Conservation (phyloP, 768 basidiomycete genomes). For the Mycena floridula region DNA sequence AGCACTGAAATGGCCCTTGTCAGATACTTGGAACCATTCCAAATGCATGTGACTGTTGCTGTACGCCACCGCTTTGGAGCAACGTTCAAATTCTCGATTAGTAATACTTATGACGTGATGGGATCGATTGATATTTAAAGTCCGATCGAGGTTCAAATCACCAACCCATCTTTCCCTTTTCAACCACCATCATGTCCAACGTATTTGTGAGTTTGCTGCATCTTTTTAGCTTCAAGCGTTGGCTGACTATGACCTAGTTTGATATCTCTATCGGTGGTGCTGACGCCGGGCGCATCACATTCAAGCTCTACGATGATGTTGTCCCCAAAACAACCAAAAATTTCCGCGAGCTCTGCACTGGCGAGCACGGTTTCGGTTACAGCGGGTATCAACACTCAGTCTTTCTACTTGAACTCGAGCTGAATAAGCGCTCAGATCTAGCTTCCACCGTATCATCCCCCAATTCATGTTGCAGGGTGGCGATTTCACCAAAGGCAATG, state of each 20-base stretch:
- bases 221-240: not conserved
- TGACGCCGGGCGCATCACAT: slow-evolving; percentile 54
- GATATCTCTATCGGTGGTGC: slow-evolving; percentile 47
- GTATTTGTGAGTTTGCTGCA: slow-evolving; percentile 28
- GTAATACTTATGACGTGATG: too few relatives aligned
- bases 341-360: slow-evolving; percentile 87
- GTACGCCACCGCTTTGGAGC: too few relatives aligned
- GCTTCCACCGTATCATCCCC: slow-evolving; percentile 83
- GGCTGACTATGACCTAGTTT: slow-evolving; percentile 38
- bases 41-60: too few relatives aligned
- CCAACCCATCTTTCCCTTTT: slow-evolving; percentile 21
- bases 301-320: slow-evolving; percentile 80
- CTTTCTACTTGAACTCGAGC: too few relatives aligned
- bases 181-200: slow-evolving; percentile 27
- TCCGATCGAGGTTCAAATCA: too few relatives aligned
- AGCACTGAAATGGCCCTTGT: too few relatives aligned
- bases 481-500: slow-evolving; percentile 67
- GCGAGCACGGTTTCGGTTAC: slow-evolving; percentile 72
- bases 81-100: too few relatives aligned
- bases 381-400: too few relatives aligned
- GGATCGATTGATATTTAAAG: not conserved
- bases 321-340: slow-evolving; percentile 73
- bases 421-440: too few relatives aligned
- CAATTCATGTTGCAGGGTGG: slow-evolving; percentile 89
- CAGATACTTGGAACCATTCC: too few relatives aligned